Percentiles rank a stretch among this genome's conserved stretches.
Conservation (phyloP, 2,329 filamentous ascomycete species). For the Apiospora arundinis region DNA sequence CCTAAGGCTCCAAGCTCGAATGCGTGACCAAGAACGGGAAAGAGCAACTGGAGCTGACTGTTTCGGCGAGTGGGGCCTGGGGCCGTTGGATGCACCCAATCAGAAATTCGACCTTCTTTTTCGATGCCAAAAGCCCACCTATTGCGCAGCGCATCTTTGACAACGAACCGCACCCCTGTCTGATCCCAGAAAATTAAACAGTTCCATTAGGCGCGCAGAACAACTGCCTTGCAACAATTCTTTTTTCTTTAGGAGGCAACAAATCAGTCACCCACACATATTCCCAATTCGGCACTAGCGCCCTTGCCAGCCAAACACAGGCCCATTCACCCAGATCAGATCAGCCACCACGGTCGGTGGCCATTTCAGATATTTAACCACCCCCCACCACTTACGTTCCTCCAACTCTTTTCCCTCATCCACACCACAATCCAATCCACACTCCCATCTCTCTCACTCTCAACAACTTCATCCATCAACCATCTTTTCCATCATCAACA, state of each 20-base stretch:
- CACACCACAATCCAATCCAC: constrained; percentile 32
- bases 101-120: constrained; percentile 35
- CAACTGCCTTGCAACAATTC: constrained; percentile 27
- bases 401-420: constrained; percentile 31
- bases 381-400: constrained; percentile 37
- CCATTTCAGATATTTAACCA: constrained; percentile 40
- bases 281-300: not conserved
- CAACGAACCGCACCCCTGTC: constrained; percentile 43
- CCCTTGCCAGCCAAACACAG: constrained; percentile 27
- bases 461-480: constrained; percentile 38
- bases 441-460: constrained; percentile 33
- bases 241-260: constrained; percentile 9
- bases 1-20: too few species aligned
- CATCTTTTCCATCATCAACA: constrained; percentile 32
- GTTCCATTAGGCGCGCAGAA: constrained; percentile 20
- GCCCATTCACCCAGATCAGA: constrained; percentile 19
- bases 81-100: constrained; percentile 34
- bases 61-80: constrained; percentile 16
- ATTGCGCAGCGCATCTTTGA: constrained; percentile 29
- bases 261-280: constrained; percentile 29
- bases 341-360: constrained; percentile 13
- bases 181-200: constrained; percentile 36
- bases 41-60: constrained; percentile 21
- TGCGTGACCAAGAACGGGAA: constrained; percentile 24
- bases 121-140: constrained; percentile 36